These are phyloP conservation scores for Drechslerella dactyloides DNA, from an alignment of 2,329 filamentous ascomycete genomes.

Conservation along the genomic window DNA sequence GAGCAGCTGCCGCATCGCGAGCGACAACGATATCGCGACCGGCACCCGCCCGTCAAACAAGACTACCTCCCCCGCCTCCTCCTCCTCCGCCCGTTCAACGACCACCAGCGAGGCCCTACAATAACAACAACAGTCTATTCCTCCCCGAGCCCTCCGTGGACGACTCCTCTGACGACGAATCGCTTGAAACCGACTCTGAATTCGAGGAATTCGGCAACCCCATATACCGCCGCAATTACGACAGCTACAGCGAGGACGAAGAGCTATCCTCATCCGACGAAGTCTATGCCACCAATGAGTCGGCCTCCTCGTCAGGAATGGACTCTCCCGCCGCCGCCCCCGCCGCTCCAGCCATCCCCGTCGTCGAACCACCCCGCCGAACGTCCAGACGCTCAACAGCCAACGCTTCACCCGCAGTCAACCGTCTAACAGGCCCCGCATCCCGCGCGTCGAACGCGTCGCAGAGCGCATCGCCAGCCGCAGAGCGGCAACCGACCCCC, in stretches of 20 bases:
- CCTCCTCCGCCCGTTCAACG: not conserved
- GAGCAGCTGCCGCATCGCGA: constrained; percentile 6
- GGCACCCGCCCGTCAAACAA: not conserved
- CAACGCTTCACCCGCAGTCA: not conserved
- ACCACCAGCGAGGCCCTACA: too few relatives aligned
- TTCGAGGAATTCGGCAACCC: too few relatives aligned
- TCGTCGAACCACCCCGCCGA: too few relatives aligned
- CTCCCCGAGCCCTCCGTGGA: not conserved
- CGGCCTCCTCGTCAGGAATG: too few relatives aligned
- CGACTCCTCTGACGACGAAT: not conserved
- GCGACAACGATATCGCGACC: not conserved
- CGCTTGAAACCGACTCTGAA: not conserved
- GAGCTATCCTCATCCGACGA: too few relatives aligned
- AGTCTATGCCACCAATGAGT: too few relatives aligned
- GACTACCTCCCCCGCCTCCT: not conserved
- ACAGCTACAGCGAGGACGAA: too few relatives aligned
- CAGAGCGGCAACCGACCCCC: constrained; percentile 17
- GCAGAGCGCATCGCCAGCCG: constrained; percentile 21
- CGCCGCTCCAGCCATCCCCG: too few relatives aligned
- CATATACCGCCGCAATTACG: too few relatives aligned
- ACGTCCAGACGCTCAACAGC: constrained; percentile 2
- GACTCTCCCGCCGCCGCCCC: too few relatives aligned
- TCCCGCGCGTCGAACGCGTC: too few relatives aligned
- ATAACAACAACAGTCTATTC: not conserved
- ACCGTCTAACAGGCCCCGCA: constrained; percentile 1